phyloP scores from a whole-genome alignment of 75 land plant species.

The Gnetum montanum region DNA sequence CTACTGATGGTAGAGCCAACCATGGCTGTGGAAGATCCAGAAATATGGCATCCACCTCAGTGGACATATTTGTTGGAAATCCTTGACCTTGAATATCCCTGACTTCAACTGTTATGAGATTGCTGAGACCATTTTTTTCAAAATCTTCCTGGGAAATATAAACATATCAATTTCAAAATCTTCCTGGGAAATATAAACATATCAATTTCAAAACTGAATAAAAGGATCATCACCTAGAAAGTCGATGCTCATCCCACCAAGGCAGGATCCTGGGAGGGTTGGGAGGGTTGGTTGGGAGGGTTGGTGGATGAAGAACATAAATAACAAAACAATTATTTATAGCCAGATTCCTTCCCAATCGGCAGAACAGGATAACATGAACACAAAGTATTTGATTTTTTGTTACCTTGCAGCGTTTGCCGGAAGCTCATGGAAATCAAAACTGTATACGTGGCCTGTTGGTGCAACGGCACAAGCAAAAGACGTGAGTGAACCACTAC shows the following conservation, averaged over 20 bases:
- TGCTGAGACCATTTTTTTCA: constrained; percentile 28
- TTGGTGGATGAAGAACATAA: too few species aligned
- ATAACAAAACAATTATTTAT: too few species aligned
- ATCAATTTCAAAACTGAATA: too few species aligned
- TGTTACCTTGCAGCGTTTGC: constrained; percentile 73
- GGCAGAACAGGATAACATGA: too few species aligned
- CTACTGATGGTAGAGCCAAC: constrained; percentile 76
- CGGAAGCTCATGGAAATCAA: constrained; percentile 93
- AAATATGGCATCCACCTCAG: constrained; percentile 62
- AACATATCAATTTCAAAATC: constrained; percentile 50
- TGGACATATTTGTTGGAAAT: constrained; percentile 58
- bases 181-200: constrained; percentile 33
- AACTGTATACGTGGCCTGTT: constrained; percentile 74
- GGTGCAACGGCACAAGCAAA: constrained; percentile 88
- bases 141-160: constrained; percentile 46
- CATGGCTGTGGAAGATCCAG: constrained; percentile 96
- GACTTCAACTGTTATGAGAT: constrained; percentile 50
- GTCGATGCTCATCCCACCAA: too few species aligned
- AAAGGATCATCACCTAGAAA: too few species aligned
- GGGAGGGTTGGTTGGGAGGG: too few species aligned
- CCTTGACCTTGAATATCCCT: constrained; percentile 91
- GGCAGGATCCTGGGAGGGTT: too few species aligned
- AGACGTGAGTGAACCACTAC: constrained; percentile 85
- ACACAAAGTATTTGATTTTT: not conserved
- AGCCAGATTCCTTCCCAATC: too few species aligned